phyloP scores from a whole-genome alignment of 768 basidiomycete species.

The Kwoniella mangroviensis region DNA sequence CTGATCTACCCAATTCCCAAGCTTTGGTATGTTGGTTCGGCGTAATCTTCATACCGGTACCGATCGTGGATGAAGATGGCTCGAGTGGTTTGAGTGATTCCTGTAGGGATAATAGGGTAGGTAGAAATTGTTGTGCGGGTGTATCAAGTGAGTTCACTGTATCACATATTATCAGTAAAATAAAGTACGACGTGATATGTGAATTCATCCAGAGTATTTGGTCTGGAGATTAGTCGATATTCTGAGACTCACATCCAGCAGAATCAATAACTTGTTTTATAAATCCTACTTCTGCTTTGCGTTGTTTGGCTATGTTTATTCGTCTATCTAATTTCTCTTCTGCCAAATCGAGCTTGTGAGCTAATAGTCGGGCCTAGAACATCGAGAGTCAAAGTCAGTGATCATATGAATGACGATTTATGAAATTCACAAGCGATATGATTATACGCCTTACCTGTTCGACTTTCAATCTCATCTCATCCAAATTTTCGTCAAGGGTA shows the following conservation, averaged over 20 bases:
- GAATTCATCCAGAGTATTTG: too few relatives aligned
- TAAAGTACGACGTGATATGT: too few relatives aligned
- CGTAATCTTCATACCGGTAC: constrained; percentile 23
- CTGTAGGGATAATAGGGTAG: constrained; percentile 60
- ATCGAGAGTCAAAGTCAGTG: too few relatives aligned
- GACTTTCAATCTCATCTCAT: constrained; percentile 69
- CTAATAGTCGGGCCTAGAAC: constrained; percentile 70
- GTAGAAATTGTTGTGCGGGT: constrained; percentile 24
- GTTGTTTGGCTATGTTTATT: constrained; percentile 59
- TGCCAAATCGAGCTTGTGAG: constrained; percentile 65
- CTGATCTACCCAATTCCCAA: constrained; percentile 76
- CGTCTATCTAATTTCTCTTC: constrained; percentile 62
- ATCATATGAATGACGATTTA: too few relatives aligned
- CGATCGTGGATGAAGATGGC: constrained; percentile 57
- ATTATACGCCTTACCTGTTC: constrained; percentile 68
- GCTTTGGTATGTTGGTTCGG: constrained; percentile 67
- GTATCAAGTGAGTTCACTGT: constrained; percentile 35
- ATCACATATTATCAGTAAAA: too few relatives aligned
- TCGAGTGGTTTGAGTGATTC: constrained; percentile 61
- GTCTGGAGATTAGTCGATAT: too few relatives aligned
- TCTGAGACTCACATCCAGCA: constrained; percentile 44
- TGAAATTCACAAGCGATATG: too few relatives aligned
- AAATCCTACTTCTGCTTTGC: constrained; percentile 52
- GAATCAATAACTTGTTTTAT: constrained; percentile 39
- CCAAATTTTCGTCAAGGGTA: constrained; percentile 69